Evolutionary conservation across 768 basidiomycete species (phyloP), one percentile per base, ranked within the genome.

Genomic region (Boletales sp.): DNA sequence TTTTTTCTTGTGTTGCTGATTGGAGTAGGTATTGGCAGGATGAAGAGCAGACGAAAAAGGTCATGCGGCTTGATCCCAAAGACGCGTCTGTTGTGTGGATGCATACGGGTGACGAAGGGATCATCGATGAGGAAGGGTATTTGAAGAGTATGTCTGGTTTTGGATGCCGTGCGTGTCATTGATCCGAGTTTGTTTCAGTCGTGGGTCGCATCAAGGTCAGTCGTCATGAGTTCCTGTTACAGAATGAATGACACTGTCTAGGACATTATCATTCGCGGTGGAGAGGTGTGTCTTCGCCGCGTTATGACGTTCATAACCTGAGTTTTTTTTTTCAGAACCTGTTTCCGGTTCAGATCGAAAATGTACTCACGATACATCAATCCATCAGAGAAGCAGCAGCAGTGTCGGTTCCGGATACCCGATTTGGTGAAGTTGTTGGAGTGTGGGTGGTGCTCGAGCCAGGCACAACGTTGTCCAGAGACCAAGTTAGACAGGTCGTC

Each of bases 191-290:
- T 31, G 18, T 37, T 7, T 7, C 43, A 91, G 89, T 91, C 48
- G 87, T 90, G 41, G 84, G 88, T 40, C 74, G 89, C 50, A 84
- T 83, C 47, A 91, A 91, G 78, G 84, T 83, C 55, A n/a, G 65
- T 54, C 44, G 9, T 34, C 7, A 14, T 15, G 8, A 47, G 15
- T 34, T 40, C 13, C 41, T 5, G 19, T 18, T 49, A 8, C 35
- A 7, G 21, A 17, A 45, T 48, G 2, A 52, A 37, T 51, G 40
- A 60, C 45, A 4, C 40, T 30, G 30, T 8, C 15, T 47, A 86
- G 81, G 90, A 92, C 63, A 80, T 91, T 45, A 90, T 92, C 57
- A 91, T 92, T 54, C 84, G 90, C 17, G 90, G 88, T 15, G 90
- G 90, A 54, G 90, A 92, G 76, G 86, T 85, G 52, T 11, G 69